phyloP scores from a whole-genome alignment of 371 early-diverging fungal species.

The Zychaea mexicana region DNA sequence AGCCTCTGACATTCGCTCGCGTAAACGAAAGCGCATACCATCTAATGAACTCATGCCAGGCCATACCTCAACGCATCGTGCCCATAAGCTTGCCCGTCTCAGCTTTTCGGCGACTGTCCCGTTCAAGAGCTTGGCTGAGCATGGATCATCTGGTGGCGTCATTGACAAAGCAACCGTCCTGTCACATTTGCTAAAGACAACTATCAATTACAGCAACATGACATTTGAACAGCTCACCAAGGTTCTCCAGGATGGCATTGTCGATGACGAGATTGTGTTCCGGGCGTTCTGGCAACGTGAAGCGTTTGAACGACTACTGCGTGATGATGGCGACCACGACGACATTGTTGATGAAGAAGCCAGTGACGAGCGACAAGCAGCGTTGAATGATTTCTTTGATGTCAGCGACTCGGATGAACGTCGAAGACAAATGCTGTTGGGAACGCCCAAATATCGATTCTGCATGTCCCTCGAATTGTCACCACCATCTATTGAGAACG shows the following conservation, averaged over 20 bases:
- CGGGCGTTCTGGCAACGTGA: conserved; percentile 54
- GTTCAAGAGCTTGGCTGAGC: conserved; percentile 38
- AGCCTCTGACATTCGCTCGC: conserved; percentile 11
- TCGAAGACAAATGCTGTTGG: conserved; percentile 34
- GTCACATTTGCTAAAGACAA: conserved; percentile 42
- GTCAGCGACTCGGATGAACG: conserved; percentile 37
- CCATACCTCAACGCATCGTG: neutral
- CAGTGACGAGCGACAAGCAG: conserved; percentile 25
- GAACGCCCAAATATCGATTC: conserved; percentile 42
- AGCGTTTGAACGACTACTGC: conserved; percentile 44
- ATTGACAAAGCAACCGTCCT: conserved; percentile 50
- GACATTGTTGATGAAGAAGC: neutral
- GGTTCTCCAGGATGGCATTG: conserved; percentile 49
- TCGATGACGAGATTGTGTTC: conserved; percentile 49
- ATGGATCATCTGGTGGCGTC: conserved; percentile 46
- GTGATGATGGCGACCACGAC: neutral
- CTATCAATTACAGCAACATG: conserved; percentile 52
- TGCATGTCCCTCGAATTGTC: conserved; percentile 24
- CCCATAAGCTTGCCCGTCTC: conserved; percentile 17
- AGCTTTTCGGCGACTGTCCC: conserved; percentile 45
- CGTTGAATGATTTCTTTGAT: conserved; percentile 51
- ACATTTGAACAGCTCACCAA: conserved; percentile 47
- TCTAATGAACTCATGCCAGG: conserved; percentile 29
- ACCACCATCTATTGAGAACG: conserved; percentile 21
- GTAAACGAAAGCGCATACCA: conserved; percentile 45